Evolutionary conservation across 2,329 filamentous ascomycete genomes (phyloP).

Genomic region (Aspergillus puulaauensis): DNA sequence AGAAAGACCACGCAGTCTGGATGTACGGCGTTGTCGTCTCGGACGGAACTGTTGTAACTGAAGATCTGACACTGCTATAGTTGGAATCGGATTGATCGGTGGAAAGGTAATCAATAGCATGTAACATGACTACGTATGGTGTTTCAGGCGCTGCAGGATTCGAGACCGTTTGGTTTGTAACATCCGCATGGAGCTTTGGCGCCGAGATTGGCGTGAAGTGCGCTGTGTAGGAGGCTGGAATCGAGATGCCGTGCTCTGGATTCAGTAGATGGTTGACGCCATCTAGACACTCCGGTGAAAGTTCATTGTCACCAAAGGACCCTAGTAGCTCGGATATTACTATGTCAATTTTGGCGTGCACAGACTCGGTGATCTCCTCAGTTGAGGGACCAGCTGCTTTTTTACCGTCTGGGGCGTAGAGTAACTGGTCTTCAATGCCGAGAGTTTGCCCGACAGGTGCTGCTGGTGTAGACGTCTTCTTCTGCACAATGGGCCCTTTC

Average conservation of each 20-base stretch:
- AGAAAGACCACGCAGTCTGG: slow-evolving; percentile 46
- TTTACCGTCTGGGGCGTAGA: slow-evolving; percentile 23
- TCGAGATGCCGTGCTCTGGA: slow-evolving; percentile 80
- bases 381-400: slow-evolving; percentile 29
- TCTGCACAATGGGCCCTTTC: slow-evolving; percentile 66
- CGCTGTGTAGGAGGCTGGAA: slow-evolving; percentile 89
- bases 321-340: slow-evolving; percentile 87
- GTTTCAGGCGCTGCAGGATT: slow-evolving; percentile 80
- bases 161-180: slow-evolving; percentile 60
- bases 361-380: slow-evolving; percentile 45
- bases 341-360: slow-evolving; percentile 67
- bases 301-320: slow-evolving; percentile 95
- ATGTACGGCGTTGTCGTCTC: slow-evolving; percentile 40
- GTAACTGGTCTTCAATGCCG: slow-evolving; percentile 29
- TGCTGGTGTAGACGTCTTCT: slow-evolving; percentile 11
- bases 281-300: slow-evolving; percentile 94
- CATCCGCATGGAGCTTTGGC: slow-evolving; percentile 80
- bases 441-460: slow-evolving; percentile 35
- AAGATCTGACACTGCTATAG: slow-evolving; percentile 23
- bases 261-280: slow-evolving; percentile 90
- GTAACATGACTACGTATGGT: slow-evolving; percentile 91
- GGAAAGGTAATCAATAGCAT: slow-evolving; percentile 82
- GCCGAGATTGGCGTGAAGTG: slow-evolving; percentile 90
- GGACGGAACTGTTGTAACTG: slow-evolving; percentile 27
- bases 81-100: slow-evolving; percentile 52